Evolutionary conservation across 1,284 basidiomycete genomes (phyloP), one percentile per base, ranked within the genome.

Genomic region (Tylopilus sp.): DNA sequence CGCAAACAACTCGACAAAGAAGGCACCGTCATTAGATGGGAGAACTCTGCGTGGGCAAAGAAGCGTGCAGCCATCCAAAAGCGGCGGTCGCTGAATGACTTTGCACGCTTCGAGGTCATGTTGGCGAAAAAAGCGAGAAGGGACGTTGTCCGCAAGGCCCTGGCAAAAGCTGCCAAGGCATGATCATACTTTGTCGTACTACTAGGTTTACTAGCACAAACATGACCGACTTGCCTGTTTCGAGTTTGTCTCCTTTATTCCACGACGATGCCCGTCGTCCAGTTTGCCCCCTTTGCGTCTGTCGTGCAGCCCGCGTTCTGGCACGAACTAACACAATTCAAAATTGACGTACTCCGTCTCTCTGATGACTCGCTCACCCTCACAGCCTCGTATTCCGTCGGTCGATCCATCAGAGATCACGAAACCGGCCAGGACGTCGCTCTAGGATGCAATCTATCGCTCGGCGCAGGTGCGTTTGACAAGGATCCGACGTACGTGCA

Each of bases 271-370:
- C 64, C 75, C 18, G 76, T 88, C 59, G 75, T 96, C 25, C 92
- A 96, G 67, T 98, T 97, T 63, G 77, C 86, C 26, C 93, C 93
- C 0, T 84, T 97, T 57, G 77, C 84, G 7, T 94, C 94, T 1
- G 78, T 89, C 44, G 89, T 97, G 3, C 84, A 93, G 54, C 93
- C 96, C 1, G 77, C 84, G 2, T 95, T 98, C 69, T 99, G 96
- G 96, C 89, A 97, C 55, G 82, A 87, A 44, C 83, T 99, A 35
- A 89, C 92, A 0, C 73, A 81, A 23, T 73, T 94, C 68, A 99
- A 99, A 76, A 86, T 99, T 57, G 91, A 98, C 67, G 84, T 90
- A 26, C 82, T 96, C 40, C 85, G 85, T 54, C 82, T 99, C 16
- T 86, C 86, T 15, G 89, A 97, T 58, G 80, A 82, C 2, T 72